Evolutionary conservation across 2,329 filamentous ascomycete genomes (phyloP).

Genomic region (Periconia macrospinosa): DNA sequence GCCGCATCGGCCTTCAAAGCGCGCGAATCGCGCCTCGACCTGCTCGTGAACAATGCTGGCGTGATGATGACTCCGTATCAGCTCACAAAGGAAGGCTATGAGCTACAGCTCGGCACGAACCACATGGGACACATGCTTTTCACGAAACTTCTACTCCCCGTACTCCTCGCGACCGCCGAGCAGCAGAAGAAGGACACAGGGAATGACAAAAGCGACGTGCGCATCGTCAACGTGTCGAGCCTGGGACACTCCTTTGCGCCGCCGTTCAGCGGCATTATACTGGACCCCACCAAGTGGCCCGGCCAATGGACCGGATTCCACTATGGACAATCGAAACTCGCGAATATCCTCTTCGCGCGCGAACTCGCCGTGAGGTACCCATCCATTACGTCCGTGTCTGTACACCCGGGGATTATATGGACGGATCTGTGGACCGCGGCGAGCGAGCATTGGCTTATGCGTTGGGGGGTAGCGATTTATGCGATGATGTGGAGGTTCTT

Average conservation of each 20-base stretch:
- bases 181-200: conserved; percentile 8
- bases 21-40: conserved; percentile 46
- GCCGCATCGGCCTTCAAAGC: conserved; percentile 41
- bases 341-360: conserved; percentile 52
- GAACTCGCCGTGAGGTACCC: conserved; percentile 50
- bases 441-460: conserved; percentile 26
- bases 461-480: conserved; percentile 28
- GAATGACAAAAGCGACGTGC: conserved; percentile 42
- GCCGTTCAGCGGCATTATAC: conserved; percentile 34
- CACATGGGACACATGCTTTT: conserved; percentile 56
- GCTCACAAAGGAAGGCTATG: conserved; percentile 52
- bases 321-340: conserved; percentile 55
- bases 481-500: conserved; percentile 21
- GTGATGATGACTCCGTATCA: conserved; percentile 43
- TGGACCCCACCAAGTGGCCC: conserved; percentile 38
- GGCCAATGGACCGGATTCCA: conserved; percentile 36
- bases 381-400: conserved; percentile 45
- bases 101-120: conserved; percentile 56
- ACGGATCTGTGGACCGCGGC: conserved; percentile 46
- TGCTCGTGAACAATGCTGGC: conserved; percentile 53
- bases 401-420: conserved; percentile 55
- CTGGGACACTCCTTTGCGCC: conserved; percentile 25
- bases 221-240: conserved; percentile 48
- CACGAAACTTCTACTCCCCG: conserved; percentile 50
- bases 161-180: conserved; percentile 46